Conservation (phyloP, 257 asterid species). For the Solanum ahanhuiri region DNA sequence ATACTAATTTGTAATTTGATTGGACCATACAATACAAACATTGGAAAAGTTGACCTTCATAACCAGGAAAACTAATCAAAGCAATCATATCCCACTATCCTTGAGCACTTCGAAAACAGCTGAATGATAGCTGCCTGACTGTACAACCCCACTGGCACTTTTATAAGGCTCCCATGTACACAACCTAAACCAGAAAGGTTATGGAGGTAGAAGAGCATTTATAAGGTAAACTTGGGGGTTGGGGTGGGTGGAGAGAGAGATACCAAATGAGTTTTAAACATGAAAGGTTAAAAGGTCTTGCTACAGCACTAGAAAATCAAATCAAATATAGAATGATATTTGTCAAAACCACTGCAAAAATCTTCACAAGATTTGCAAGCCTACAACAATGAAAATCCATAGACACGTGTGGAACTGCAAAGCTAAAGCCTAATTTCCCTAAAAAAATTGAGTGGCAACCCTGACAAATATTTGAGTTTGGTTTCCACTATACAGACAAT, state of each 20-base stretch:
- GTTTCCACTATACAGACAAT: neutral
- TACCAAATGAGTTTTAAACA: neutral
- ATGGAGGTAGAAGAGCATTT: neutral
- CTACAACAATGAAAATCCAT: neutral
- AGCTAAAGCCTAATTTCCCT: neutral
- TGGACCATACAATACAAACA: neutral
- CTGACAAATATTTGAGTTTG: neutral
- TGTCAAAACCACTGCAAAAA: neutral
- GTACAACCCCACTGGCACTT: neutral
- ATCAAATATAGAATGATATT: neutral
- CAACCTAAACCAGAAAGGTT: neutral
- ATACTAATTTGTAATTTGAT: neutral
- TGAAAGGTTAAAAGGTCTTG: neutral
- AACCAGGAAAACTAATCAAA: neutral
- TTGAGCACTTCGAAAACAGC: neutral
- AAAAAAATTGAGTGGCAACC: neutral
- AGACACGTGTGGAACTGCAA: neutral
- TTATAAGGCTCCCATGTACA: too few relatives aligned
- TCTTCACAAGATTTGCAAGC: neutral
- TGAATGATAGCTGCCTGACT: neutral
- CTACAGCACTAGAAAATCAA: neutral
- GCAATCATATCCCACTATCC: neutral
- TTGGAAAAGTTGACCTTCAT: neutral
- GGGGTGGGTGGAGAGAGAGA: neutral
- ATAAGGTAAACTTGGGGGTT: neutral